phyloP scores from a whole-genome alignment of 2,329 filamentous ascomycete genomes.

The Aspergillus aculeatus region DNA sequence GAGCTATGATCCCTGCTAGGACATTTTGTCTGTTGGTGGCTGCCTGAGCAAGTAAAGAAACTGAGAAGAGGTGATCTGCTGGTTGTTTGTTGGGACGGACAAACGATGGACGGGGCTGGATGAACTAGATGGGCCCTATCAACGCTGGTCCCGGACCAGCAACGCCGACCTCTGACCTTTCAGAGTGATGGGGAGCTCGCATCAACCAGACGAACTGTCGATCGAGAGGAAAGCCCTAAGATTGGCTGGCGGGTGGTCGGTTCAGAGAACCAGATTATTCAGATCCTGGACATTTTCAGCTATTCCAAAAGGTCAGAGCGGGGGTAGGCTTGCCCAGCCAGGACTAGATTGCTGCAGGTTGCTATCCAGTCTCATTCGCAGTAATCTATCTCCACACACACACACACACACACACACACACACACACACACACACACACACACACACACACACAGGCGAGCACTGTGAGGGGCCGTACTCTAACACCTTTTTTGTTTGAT shows the following conservation, averaged over 20 bases:
- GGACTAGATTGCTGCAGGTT: background rate
- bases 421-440: background rate
- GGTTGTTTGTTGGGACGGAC: background rate
- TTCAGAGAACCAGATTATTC: slow-evolving; percentile 1
- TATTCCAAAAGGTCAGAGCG: background rate
- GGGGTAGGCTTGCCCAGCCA: background rate
- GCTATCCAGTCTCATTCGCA: background rate
- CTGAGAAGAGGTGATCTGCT: slow-evolving; percentile 1
- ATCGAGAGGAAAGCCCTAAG: slow-evolving; percentile 1
- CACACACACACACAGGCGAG: background rate
- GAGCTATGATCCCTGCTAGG: slow-evolving; percentile 6
- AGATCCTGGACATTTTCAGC: background rate
- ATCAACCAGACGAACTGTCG: slow-evolving; percentile 9
- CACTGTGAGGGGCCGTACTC: background rate
- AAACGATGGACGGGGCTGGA: background rate
- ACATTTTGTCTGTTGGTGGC: background rate
- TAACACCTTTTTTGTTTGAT: background rate
- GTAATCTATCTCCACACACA: background rate
- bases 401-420: background rate
- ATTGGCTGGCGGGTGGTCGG: slow-evolving; percentile 1
- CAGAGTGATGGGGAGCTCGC: background rate
- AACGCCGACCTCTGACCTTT: background rate
- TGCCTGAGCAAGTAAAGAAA: slow-evolving; percentile 1
- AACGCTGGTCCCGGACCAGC: background rate
- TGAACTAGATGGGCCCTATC: background rate